These are phyloP conservation scores for Boletus reticulatus DNA, from an alignment of 768 basidiomycete genomes.

Conservation along the genomic window DNA sequence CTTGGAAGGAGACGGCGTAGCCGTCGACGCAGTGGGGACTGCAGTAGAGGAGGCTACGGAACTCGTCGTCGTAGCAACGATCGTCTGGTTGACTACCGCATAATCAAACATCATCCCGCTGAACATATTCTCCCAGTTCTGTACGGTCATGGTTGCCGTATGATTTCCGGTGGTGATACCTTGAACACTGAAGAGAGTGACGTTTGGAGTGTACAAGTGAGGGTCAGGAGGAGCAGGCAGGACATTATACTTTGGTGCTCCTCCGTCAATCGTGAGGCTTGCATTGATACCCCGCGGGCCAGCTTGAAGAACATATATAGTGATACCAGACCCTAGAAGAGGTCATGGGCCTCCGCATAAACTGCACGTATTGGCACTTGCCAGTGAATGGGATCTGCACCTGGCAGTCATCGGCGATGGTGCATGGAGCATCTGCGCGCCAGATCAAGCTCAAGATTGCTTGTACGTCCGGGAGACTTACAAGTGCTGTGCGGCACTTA, in stretches of 20 bases:
- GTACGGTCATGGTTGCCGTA: slow-evolving; percentile 9
- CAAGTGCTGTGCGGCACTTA: slow-evolving; percentile 4
- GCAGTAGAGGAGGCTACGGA: neutral
- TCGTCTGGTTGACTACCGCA: slow-evolving; percentile 14
- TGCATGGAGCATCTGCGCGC: slow-evolving; percentile 11
- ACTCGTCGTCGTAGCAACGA: neutral
- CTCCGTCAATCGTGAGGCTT: slow-evolving; percentile 12
- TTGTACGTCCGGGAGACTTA: neutral
- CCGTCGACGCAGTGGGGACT: neutral
- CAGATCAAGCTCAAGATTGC: neutral
- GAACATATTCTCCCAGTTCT: slow-evolving; percentile 9
- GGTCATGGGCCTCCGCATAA: neutral
- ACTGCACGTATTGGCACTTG: neutral
- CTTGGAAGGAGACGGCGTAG: neutral
- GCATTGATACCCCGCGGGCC: slow-evolving; percentile 16
- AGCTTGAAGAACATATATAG: slow-evolving; percentile 19
- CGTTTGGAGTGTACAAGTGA: slow-evolving; percentile 7
- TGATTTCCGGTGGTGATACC: slow-evolving; percentile 15
- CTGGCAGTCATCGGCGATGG: slow-evolving; percentile 7
- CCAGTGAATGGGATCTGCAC: slow-evolving; percentile 17
- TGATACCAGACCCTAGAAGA: slow-evolving; percentile 16
- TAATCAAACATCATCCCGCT: slow-evolving; percentile 22
- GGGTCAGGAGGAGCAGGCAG: slow-evolving; percentile 14
- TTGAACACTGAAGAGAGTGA: slow-evolving; percentile 14
- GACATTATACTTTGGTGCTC: neutral